Evolutionary conservation across 805 yeast species (phyloP).

Genomic region (Metschnikowia lachancei): DNA sequence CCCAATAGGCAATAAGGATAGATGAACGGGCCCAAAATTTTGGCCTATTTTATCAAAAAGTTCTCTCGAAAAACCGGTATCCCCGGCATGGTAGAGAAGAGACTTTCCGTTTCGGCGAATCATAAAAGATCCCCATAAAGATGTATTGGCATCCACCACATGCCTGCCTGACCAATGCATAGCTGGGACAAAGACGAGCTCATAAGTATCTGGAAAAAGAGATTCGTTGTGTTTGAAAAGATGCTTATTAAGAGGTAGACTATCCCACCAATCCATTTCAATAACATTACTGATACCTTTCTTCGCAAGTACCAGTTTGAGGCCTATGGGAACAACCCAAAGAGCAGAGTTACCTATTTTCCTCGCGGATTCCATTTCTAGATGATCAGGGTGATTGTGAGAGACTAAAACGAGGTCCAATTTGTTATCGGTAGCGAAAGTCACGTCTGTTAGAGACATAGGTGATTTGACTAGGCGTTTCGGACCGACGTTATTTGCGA

Average conservation of each 20-base stretch:
- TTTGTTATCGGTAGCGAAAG: conserved; percentile 51
- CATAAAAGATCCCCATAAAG: conserved; percentile 88
- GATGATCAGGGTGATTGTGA: conserved; percentile 94
- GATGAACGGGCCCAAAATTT: conserved; percentile 52
- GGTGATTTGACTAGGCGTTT: conserved; percentile 81
- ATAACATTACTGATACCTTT: conserved; percentile 59
- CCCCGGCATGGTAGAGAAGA: conserved; percentile 87
- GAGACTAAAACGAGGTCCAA: conserved; percentile 72
- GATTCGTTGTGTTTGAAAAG: conserved; percentile 33
- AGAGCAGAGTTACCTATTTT: conserved; percentile 52
- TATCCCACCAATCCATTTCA: conserved; percentile 94
- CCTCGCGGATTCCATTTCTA: conserved; percentile 61
- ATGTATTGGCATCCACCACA: conserved; percentile 72
- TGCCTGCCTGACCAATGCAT: conserved; percentile 96
- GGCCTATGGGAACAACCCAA: conserved; percentile 89
- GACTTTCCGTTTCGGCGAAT: conserved; percentile 66
- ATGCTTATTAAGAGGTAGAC: conserved; percentile 35
- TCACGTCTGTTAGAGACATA: conserved; percentile 54
- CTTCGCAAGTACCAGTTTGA: conserved; percentile 55
- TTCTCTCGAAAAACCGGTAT: conserved; percentile 83
- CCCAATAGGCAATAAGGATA: conserved; percentile 87
- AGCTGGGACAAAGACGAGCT: conserved; percentile 86
- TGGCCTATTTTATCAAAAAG: conserved; percentile 65
- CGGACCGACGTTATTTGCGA: conserved; percentile 71
- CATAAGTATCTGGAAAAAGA: conserved; percentile 50